Percentiles rank a stretch among this genome's conserved stretches.
Evolutionary conservation across 352 stramenopile genomes (phyloP).

Genomic region (Phytopythium mirpurense): DNA sequence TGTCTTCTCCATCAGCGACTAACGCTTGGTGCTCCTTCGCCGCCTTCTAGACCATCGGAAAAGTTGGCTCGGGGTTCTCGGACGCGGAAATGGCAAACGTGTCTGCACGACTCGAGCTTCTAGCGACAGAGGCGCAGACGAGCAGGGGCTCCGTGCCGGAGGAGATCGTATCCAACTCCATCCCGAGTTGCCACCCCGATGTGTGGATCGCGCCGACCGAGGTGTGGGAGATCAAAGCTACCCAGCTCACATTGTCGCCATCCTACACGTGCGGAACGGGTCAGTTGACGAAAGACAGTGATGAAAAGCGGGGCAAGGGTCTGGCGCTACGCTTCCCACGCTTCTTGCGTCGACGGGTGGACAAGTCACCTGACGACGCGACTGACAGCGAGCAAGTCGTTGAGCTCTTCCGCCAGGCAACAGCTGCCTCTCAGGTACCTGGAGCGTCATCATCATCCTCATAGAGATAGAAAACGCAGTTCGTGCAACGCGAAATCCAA

Average conservation of each 20-base stretch:
- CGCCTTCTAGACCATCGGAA: constrained; percentile 60
- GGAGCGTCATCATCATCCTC: neutral
- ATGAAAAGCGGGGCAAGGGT: constrained; percentile 42
- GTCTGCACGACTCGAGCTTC: constrained; percentile 37
- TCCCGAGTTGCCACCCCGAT: constrained; percentile 73
- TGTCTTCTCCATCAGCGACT: neutral
- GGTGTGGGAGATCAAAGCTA: constrained; percentile 99
- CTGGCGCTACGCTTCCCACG: constrained; percentile 98
- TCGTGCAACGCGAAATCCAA: neutral
- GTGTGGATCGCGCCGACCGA: constrained; percentile 92
- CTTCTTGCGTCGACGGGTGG: constrained; percentile 92
- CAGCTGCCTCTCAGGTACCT: neutral
- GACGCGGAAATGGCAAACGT: constrained; percentile 91
- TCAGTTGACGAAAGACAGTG: neutral
- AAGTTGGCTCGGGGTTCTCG: constrained; percentile 97
- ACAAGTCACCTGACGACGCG: constrained; percentile 95
- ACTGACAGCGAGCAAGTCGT: constrained; percentile 94
- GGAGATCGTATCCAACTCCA: constrained; percentile 31
- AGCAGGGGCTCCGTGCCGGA: constrained; percentile 42
- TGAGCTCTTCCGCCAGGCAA: constrained; percentile 43
- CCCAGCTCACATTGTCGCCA: constrained; percentile 95
- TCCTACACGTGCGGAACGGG: constrained; percentile 89
- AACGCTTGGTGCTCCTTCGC: neutral
- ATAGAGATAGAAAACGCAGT: neutral
- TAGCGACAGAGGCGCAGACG: constrained; percentile 29